A percentile compares a stretch with the other conserved stretches of the same genome.
Evolutionary conservation across 768 basidiomycete species (phyloP).

Genomic region (Baorangia bicolor): DNA sequence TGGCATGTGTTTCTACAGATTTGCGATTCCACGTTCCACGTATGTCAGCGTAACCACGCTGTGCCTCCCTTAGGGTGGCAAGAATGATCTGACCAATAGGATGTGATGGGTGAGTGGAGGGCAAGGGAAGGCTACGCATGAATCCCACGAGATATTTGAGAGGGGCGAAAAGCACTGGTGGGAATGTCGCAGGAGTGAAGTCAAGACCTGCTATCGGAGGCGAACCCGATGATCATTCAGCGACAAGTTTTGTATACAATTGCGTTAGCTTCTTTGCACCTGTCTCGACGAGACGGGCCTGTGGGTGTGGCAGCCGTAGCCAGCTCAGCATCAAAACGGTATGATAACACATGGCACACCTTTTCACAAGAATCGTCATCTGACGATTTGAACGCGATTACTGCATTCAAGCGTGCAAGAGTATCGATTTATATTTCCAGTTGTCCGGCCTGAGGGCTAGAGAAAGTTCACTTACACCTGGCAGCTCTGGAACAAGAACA

Average conservation of each 20-base stretch:
- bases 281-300: conserved; percentile 77
- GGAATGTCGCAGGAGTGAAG: conserved; percentile 54
- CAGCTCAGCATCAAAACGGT: not conserved
- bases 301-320: not conserved
- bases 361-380: conserved; percentile 56
- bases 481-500: not conserved
- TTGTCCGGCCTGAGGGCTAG: conserved; percentile 70
- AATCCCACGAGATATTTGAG: conserved; percentile 66
- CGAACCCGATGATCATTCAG: conserved; percentile 78
- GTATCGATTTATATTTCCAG: conserved; percentile 67
- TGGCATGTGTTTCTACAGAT: conserved; percentile 70
- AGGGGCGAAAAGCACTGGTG: conserved; percentile 48
- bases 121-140: conserved; percentile 70
- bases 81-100: conserved; percentile 67
- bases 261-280: conserved; percentile 81
- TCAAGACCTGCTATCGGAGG: conserved; percentile 61
- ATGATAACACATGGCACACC: conserved; percentile 30
- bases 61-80: conserved; percentile 69
- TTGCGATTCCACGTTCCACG: conserved; percentile 75
- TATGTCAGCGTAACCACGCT: conserved; percentile 85
- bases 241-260: conserved; percentile 84
- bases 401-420: conserved; percentile 73
- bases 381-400: conserved; percentile 70
- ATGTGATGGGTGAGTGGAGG: conserved; percentile 80
- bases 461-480: not conserved